phyloP scores from a whole-genome alignment of 768 basidiomycete genomes.

The Ramaria sp. region DNA sequence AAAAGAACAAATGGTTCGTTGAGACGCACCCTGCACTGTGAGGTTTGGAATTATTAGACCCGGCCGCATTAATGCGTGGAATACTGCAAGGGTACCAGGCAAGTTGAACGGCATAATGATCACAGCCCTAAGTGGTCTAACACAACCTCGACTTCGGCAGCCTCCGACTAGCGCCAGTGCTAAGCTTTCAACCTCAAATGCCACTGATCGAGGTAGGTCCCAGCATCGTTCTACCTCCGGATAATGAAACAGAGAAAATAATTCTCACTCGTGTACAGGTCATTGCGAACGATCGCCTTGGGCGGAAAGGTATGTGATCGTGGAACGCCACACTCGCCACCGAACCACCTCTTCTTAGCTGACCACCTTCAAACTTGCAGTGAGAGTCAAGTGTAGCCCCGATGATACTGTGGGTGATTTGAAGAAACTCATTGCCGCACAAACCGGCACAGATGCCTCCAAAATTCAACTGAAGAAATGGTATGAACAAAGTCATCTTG shows the following conservation, averaged over 20 bases:
- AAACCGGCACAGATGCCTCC: constrained; percentile 74
- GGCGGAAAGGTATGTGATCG: constrained; percentile 66
- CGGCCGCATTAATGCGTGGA: constrained; percentile 61
- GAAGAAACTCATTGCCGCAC: constrained; percentile 94
- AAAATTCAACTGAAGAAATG: constrained; percentile 98
- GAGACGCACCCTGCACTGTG: constrained; percentile 47
- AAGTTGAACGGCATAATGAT: constrained; percentile 72
- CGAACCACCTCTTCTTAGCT: neutral
- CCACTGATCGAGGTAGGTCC: constrained; percentile 42
- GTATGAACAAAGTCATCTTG: constrained; percentile 31
- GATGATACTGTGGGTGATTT: constrained; percentile 96
- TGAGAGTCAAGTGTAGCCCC: constrained; percentile 90
- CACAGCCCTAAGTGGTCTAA: no score
- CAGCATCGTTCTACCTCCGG: neutral
- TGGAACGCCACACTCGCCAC: neutral
- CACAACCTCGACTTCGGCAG: no score
- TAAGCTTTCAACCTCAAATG: constrained; percentile 22
- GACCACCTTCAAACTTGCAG: constrained; percentile 27
- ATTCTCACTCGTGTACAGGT: constrained; percentile 38
- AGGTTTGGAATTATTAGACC: constrained; percentile 59
- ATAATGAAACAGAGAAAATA: neutral
- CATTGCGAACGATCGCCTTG: constrained; percentile 92
- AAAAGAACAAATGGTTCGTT: neutral
- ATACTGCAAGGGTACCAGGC: constrained; percentile 55
- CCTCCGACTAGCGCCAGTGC: no score